phyloP scores from a whole-genome alignment of 2,329 filamentous ascomycete genomes.

The Dothistroma pini region DNA sequence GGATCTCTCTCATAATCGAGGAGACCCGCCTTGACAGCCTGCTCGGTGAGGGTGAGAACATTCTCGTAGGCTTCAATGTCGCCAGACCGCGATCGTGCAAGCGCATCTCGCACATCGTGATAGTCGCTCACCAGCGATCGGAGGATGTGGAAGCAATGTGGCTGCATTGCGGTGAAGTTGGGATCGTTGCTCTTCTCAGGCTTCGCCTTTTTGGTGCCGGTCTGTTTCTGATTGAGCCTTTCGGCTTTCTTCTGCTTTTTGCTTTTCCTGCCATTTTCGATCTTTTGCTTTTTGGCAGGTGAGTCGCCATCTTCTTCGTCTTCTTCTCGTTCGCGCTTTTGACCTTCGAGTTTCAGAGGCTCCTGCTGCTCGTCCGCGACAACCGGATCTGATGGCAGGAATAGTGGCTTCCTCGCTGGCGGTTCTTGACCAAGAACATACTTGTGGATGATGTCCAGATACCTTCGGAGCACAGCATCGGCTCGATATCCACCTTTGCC shows the following conservation, averaged over 20 bases:
- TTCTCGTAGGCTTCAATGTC: slow-evolving; percentile 75
- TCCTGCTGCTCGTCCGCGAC: slow-evolving; percentile 31
- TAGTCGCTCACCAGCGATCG: slow-evolving; percentile 75
- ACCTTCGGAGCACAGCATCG: slow-evolving; percentile 81
- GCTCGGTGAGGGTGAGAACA: slow-evolving; percentile 71
- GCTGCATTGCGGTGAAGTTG: slow-evolving; percentile 78
- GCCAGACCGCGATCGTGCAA: slow-evolving; percentile 65
- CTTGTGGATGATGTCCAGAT: slow-evolving; percentile 83
- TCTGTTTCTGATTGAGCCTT: background rate
- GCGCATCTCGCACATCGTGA: slow-evolving; percentile 78
- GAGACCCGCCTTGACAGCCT: slow-evolving; percentile 67
- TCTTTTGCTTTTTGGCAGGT: slow-evolving; percentile 26
- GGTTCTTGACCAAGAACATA: slow-evolving; percentile 65
- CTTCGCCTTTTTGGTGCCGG: slow-evolving; percentile 12
- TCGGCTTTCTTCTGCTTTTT: slow-evolving; percentile 1
- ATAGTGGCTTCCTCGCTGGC: slow-evolving; percentile 68
- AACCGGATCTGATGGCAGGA: slow-evolving; percentile 56
- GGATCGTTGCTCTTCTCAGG: slow-evolving; percentile 52
- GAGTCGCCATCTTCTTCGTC: slow-evolving; percentile 5
- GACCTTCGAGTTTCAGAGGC: background rate
- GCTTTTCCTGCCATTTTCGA: background rate
- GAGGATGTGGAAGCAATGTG: slow-evolving; percentile 89
- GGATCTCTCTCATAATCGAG: slow-evolving; percentile 58
- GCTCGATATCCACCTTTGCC: slow-evolving; percentile 82
- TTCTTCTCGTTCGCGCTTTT: slow-evolving; percentile 6